Percentiles rank a stretch among this genome's conserved stretches.
These are phyloP conservation scores for Ogataea ganodermae DNA, from an alignment of 805 yeast genomes.

Conservation along the genomic window DNA sequence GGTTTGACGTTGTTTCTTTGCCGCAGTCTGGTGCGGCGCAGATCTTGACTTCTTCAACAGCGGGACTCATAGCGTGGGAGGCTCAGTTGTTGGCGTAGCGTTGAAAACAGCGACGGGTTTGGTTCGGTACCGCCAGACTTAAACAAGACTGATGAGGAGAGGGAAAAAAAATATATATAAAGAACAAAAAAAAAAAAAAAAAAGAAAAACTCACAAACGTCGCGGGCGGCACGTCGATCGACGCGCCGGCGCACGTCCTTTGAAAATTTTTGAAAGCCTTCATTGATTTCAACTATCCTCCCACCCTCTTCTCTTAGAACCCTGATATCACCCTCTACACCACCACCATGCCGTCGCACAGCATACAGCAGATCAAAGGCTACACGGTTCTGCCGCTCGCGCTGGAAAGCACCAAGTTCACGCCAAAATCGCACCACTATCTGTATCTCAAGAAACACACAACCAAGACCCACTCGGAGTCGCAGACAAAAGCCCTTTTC, in stretches of 20 bases:
- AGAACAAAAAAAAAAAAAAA: background rate
- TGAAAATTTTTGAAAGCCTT: background rate
- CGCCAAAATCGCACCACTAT: conserved; percentile 47
- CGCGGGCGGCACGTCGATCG: conserved; percentile 5
- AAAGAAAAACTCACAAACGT: background rate
- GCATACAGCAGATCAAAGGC: conserved; percentile 54
- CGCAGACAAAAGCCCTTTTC: conserved; percentile 63
- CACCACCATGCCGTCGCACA: conserved; percentile 2
- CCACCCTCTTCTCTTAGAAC: background rate
- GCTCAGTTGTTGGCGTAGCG: background rate
- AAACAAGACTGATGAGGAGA: background rate
- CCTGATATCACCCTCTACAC: background rate
- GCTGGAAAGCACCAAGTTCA: conserved; percentile 37
- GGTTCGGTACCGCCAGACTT: no score
- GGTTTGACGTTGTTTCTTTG: conserved; percentile 67
- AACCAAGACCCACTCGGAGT: conserved; percentile 42
- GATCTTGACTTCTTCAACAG: conserved; percentile 15
- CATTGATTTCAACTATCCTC: background rate
- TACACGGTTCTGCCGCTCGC: conserved; percentile 52
- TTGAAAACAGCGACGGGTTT: background rate
- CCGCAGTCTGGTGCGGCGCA: conserved; percentile 89
- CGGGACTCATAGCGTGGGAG: conserved; percentile 14
- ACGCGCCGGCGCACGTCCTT: background rate
- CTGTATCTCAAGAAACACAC: conserved; percentile 67
- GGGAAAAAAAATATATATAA: background rate